Evolutionary conservation across 73 alveolate species (phyloP).

Genomic region (Stentor roeselii): DNA sequence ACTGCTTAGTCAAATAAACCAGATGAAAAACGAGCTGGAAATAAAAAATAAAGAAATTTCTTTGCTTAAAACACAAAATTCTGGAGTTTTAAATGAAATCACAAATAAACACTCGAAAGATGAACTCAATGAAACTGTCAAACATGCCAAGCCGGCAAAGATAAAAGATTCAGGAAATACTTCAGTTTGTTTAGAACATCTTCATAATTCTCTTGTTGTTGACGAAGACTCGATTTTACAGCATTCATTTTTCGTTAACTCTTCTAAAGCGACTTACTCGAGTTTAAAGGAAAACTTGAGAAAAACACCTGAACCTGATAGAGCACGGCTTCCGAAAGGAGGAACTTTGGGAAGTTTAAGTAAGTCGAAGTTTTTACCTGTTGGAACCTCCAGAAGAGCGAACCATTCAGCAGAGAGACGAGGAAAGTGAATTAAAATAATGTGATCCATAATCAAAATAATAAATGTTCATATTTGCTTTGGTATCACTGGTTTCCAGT

Average conservation of each 20-base stretch:
- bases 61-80: neutral
- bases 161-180: neutral
- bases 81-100: neutral
- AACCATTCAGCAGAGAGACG: neutral
- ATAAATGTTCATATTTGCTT: too few species aligned
- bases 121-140: neutral
- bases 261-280: neutral
- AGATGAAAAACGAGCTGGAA: neutral
- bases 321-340: neutral
- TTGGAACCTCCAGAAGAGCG: neutral
- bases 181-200: neutral
- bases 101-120: neutral
- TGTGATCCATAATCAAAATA: too few species aligned
- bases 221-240: neutral
- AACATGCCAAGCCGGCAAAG: neutral
- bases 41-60: neutral
- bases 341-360: neutral
- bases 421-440: too few species aligned
- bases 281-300: too few species aligned
- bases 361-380: neutral
- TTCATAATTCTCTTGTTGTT: neutral
- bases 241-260: too few species aligned
- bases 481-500: too few species aligned
- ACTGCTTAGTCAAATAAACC: neutral
- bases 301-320: constrained; percentile 1